phyloP scores from a whole-genome alignment of 2,329 filamentous ascomycete species.

The Tolypocladium tundrense region DNA sequence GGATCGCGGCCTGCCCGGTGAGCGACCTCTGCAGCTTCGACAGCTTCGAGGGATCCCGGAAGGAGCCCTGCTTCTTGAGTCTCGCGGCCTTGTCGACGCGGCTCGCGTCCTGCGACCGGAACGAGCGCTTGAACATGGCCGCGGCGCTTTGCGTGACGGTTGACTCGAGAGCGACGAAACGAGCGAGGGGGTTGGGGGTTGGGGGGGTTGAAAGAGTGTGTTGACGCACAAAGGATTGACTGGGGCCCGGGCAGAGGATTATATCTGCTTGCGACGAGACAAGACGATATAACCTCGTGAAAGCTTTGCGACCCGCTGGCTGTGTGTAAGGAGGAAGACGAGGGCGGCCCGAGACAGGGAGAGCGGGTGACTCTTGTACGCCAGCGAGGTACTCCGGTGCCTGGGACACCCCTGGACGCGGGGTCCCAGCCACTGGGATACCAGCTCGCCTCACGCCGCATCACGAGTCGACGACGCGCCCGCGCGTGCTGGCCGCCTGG shows the following conservation, averaged over 20 bases:
- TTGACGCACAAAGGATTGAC: constrained; percentile 32
- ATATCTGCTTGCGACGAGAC: constrained; percentile 29
- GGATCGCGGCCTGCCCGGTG: constrained; percentile 36
- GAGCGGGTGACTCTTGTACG: constrained; percentile 2
- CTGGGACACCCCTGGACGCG: background rate
- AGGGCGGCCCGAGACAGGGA: constrained; percentile 2
- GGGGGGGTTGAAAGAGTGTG: constrained; percentile 20
- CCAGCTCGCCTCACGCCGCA: background rate
- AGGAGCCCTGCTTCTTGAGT: constrained; percentile 51
- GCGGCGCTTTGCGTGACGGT: constrained; percentile 18
- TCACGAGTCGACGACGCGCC: no score
- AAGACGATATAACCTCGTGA: constrained; percentile 39
- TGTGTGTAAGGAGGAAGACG: constrained; percentile 34
- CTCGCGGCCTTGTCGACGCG: constrained; percentile 83
- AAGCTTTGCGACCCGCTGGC: constrained; percentile 50
- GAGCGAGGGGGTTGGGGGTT: constrained; percentile 28
- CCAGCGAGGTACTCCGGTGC: background rate
- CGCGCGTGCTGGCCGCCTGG: background rate
- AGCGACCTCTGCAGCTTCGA: constrained; percentile 80
- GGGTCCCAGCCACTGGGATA: constrained; percentile 6
- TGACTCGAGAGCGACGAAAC: constrained; percentile 43
- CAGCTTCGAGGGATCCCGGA: constrained; percentile 67
- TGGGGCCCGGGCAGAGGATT: constrained; percentile 45
- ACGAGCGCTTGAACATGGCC: constrained; percentile 87
- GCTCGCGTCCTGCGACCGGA: constrained; percentile 60